A percentile compares a stretch with the other conserved stretches of the same genome.
Evolutionary conservation across 2,329 filamentous ascomycete species (phyloP).

Genomic region (Fusarium anthophilum): DNA sequence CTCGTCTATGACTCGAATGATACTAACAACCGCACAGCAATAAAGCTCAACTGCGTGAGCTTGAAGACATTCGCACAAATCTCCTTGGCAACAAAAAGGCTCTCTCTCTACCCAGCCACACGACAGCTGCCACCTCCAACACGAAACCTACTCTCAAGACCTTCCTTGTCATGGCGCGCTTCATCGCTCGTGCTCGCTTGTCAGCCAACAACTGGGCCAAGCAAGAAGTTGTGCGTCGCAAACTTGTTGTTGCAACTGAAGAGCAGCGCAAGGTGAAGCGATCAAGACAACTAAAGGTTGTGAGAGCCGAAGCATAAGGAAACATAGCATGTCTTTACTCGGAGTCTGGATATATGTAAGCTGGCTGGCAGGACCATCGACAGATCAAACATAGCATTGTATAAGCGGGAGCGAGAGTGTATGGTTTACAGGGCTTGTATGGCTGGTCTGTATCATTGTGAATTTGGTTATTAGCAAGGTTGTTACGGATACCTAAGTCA

Average conservation of each 20-base stretch:
- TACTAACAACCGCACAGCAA: conserved; percentile 69
- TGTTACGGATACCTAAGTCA: conserved; percentile 30
- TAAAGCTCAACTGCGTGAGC: conserved; percentile 86
- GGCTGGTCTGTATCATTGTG: neutral
- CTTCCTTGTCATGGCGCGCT: conserved; percentile 60
- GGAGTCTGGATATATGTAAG: neutral
- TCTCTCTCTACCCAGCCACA: conserved; percentile 44
- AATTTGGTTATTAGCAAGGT: conserved; percentile 24
- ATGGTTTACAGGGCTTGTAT: neutral
- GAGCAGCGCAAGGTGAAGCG: conserved; percentile 57
- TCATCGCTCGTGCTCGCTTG: conserved; percentile 61
- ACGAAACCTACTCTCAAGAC: conserved; percentile 51
- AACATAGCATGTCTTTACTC: neutral
- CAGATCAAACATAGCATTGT: conserved; percentile 20
- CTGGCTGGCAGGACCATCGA: neutral
- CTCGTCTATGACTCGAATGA: neutral
- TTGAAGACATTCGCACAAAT: conserved; percentile 76
- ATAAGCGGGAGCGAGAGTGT: conserved; percentile 2
- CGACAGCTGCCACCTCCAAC: conserved; percentile 13
- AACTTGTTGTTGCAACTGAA: conserved; percentile 60
- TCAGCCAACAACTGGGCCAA: conserved; percentile 59
- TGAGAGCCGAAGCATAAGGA: conserved; percentile 47
- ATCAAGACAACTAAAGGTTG: conserved; percentile 52
- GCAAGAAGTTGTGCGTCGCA: conserved; percentile 60
- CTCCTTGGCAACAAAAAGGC: conserved; percentile 52